These are phyloP conservation scores for Fusarium virguliforme DNA, from an alignment of 2,329 filamentous ascomycete genomes.

Conservation along the genomic window DNA sequence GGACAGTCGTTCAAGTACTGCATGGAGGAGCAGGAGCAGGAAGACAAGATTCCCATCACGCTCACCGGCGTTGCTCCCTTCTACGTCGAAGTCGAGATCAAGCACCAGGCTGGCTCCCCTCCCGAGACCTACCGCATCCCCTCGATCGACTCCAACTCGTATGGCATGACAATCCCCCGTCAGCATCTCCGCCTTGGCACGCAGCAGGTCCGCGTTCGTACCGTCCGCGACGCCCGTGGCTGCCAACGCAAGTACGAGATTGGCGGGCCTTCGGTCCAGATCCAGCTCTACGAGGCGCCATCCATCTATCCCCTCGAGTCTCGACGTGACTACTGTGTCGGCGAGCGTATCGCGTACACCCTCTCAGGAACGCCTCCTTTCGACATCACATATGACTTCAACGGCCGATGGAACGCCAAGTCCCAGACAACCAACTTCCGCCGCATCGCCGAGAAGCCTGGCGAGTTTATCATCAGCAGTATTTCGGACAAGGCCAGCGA, in stretches of 20 bases:
- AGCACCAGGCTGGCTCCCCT: conserved; percentile 85
- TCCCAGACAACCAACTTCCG: conserved; percentile 88
- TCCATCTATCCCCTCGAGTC: conserved; percentile 91
- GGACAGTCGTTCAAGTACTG: conserved; percentile 98
- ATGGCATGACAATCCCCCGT: conserved; percentile 88
- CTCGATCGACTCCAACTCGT: conserved; percentile 81
- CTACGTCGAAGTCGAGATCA: conserved; percentile 91
- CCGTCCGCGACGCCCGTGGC: conserved; percentile 88
- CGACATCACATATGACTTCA: conserved; percentile 92
- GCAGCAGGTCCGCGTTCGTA: conserved; percentile 89
- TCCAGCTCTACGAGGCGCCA: conserved; percentile 93
- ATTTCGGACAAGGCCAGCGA: conserved; percentile 90
- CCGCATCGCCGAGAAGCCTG: conserved; percentile 92
- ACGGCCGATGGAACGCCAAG: conserved; percentile 84
- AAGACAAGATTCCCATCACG: conserved; percentile 90
- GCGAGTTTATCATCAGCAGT: conserved; percentile 88
- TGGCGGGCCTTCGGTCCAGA: conserved; percentile 83
- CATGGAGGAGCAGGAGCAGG: conserved; percentile 83
- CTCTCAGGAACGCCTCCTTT: conserved; percentile 93
- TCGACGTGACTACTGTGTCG: conserved; percentile 91
- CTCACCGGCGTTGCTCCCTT: conserved; percentile 90
- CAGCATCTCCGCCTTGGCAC: conserved; percentile 89
- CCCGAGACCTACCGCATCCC: conserved; percentile 87
- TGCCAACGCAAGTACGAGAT: conserved; percentile 85
- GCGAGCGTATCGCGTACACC: conserved; percentile 93